Conservation (phyloP, 352 stramenopile genomes). For the Phytopythium mirpurense region DNA sequence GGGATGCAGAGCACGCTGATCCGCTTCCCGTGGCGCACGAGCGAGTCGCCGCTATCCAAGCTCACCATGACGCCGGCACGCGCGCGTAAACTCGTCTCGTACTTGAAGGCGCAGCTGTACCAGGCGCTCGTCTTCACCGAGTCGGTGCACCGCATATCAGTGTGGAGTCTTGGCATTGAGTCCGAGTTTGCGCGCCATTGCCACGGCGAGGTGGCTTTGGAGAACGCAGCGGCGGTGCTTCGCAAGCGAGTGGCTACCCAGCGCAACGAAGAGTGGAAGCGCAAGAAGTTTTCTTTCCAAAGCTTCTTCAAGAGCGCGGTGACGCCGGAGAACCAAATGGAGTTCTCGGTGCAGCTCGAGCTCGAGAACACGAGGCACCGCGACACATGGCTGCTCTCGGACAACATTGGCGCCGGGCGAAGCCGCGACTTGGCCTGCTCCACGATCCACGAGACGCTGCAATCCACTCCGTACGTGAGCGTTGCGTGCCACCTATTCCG, state of each 20-base stretch:
- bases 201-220: conserved; percentile 41
- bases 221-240: conserved; percentile 34
- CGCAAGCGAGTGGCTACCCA: conserved; percentile 36
- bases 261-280: conserved; percentile 67
- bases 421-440: conserved; percentile 61
- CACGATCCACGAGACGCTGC: conserved; percentile 52
- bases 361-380: conserved; percentile 43
- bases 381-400: conserved; percentile 59
- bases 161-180: conserved; percentile 62
- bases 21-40: conserved; percentile 63
- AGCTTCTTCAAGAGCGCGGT: conserved; percentile 70
- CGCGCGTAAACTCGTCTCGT: conserved; percentile 25
- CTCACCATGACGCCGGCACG: conserved; percentile 25
- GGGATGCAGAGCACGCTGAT: conserved; percentile 56
- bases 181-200: conserved; percentile 58
- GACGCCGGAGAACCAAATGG: conserved; percentile 55
- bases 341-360: conserved; percentile 59
- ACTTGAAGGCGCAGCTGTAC: conserved; percentile 38
- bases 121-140: conserved; percentile 69
- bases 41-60: conserved; percentile 29
- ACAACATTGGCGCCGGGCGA: conserved; percentile 62
- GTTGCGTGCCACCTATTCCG: conserved; percentile 58
- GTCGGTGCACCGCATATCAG: conserved; percentile 46
- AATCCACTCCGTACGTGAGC: conserved; percentile 61
- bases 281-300: conserved; percentile 60